These are phyloP conservation scores for Malbranchea zuffiana DNA, from an alignment of 2,329 filamentous ascomycete species.

Conservation along the genomic window DNA sequence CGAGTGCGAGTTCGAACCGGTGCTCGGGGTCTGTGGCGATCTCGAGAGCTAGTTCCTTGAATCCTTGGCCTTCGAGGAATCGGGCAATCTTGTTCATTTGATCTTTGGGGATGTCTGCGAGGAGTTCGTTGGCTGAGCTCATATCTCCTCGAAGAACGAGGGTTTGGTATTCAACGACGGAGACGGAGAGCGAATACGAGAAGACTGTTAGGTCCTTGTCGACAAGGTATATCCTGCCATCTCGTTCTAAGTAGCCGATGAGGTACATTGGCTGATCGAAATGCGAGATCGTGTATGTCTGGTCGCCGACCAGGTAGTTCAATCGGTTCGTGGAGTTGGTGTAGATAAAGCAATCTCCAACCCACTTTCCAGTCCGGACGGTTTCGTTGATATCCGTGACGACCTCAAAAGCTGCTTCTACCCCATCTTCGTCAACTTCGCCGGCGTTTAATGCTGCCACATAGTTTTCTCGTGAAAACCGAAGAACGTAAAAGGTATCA, in stretches of 20 bases:
- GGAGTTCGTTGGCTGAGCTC: constrained; percentile 76
- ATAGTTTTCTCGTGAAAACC: constrained; percentile 84
- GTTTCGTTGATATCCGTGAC: constrained; percentile 91
- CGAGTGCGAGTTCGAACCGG: constrained; percentile 84
- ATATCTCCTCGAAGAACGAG: constrained; percentile 87
- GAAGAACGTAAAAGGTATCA: constrained; percentile 86
- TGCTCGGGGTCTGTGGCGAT: constrained; percentile 93
- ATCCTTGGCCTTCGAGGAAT: constrained; percentile 92
- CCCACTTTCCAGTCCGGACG: constrained; percentile 91
- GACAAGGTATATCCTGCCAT: constrained; percentile 87
- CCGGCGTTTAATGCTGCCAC: constrained; percentile 71
- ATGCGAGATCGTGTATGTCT: constrained; percentile 94
- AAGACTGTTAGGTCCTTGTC: constrained; percentile 92
- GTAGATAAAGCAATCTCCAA: constrained; percentile 98
- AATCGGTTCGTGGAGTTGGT: constrained; percentile 92
- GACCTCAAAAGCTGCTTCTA: constrained; percentile 91
- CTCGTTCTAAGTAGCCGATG: constrained; percentile 85
- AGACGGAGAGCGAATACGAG: constrained; percentile 80
- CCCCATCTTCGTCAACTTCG: constrained; percentile 77
- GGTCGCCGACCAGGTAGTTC: constrained; percentile 95
- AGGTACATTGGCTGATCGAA: constrained; percentile 94
- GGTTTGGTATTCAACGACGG: constrained; percentile 94
- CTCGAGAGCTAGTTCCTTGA: constrained; percentile 89
- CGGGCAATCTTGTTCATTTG: constrained; percentile 97
- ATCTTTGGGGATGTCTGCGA: constrained; percentile 73